These are phyloP conservation scores for Paecilomyces sp. DNA, from an alignment of 2,329 filamentous ascomycete genomes.

Conservation along the genomic window DNA sequence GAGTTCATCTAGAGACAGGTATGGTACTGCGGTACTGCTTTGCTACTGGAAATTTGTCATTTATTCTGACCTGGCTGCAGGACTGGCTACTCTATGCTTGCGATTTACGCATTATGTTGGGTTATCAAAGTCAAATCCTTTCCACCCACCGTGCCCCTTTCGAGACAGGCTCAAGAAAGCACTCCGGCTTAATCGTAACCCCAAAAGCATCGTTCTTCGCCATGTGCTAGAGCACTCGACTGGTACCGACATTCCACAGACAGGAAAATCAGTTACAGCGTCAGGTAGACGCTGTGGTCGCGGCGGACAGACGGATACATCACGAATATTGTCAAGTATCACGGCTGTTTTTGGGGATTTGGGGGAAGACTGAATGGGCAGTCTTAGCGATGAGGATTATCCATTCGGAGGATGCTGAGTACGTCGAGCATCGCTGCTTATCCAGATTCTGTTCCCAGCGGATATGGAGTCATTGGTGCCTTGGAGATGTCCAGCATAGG, in stretches of 20 bases:
- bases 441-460: no score
- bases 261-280: constrained; percentile 53
- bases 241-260: constrained; percentile 68
- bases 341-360: background rate
- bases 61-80: background rate
- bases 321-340: background rate
- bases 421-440: background rate
- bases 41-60: background rate
- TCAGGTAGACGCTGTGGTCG: constrained; percentile 44
- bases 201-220: constrained; percentile 61
- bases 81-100: background rate
- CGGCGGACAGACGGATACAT: constrained; percentile 30
- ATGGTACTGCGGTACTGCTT: background rate
- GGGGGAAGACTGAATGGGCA: background rate
- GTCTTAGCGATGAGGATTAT: background rate
- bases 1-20: background rate
- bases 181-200: constrained; percentile 99
- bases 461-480: no score
- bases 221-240: constrained; percentile 59
- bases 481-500: no score
- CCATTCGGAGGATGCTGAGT: background rate
- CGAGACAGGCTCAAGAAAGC: constrained; percentile 73
- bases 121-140: constrained; percentile 93
- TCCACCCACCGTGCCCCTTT: constrained; percentile 80
- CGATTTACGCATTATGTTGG: constrained; percentile 52